Percentiles rank a stretch among this genome's conserved stretches.
phyloP scores from a whole-genome alignment of 2,329 filamentous ascomycete genomes.

The Botrytis sinoallii region DNA sequence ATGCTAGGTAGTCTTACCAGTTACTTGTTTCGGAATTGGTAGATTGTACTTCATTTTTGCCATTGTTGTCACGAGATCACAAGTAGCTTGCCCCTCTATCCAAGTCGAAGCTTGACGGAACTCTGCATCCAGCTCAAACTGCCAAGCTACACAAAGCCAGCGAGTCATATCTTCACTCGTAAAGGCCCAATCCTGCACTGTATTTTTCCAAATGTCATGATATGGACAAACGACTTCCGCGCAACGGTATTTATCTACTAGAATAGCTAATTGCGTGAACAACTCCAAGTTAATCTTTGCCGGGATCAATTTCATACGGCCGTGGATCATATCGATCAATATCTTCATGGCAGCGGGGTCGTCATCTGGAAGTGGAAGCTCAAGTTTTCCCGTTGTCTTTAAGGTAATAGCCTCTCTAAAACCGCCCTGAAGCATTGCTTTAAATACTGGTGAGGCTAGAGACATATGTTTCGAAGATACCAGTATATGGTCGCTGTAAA shows the following conservation, averaged over 20 bases:
- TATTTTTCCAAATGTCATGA: no score
- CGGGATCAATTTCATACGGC: not conserved
- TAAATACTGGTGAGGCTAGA: slow-evolving; percentile 3
- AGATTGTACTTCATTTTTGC: not conserved
- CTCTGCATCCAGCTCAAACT: no score
- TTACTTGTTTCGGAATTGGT: not conserved
- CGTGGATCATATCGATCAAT: not conserved
- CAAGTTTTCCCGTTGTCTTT: not conserved
- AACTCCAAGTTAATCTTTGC: not conserved
- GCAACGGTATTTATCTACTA: not conserved
- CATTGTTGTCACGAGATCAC: not conserved
- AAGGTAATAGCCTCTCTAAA: not conserved
- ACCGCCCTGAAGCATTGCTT: not conserved
- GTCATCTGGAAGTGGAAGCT: slow-evolving; percentile 1
- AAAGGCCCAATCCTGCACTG: no score
- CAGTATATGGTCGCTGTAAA: not conserved
- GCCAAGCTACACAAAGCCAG: no score
- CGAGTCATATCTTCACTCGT: no score
- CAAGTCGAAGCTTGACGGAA: not conserved
- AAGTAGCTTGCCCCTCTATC: not conserved
- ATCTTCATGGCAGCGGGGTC: not conserved
- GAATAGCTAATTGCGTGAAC: not conserved
- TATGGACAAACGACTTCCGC: no score
- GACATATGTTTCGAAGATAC: slow-evolving; percentile 14
- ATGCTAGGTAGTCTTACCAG: not conserved